These are phyloP conservation scores for Globisporangium sylvaticum DNA, from an alignment of 352 stramenopile species.

Conservation along the genomic window DNA sequence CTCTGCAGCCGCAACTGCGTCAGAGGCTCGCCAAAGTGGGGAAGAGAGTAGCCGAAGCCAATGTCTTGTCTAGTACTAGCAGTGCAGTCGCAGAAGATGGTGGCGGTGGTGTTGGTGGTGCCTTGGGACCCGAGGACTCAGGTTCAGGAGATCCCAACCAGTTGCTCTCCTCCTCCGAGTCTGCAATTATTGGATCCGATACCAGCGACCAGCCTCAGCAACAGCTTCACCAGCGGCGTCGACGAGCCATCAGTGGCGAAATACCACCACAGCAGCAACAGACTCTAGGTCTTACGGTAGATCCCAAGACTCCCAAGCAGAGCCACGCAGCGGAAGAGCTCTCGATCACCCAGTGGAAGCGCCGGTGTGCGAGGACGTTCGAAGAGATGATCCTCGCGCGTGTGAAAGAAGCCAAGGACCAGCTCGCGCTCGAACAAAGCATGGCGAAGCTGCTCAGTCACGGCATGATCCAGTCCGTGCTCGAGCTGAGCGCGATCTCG, in stretches of 20 bases:
- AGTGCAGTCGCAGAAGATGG: neutral
- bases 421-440: constrained; percentile 5
- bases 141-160: neutral
- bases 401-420: constrained; percentile 18
- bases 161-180: neutral
- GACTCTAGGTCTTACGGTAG: neutral
- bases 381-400: constrained; percentile 67
- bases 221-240: neutral
- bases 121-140: neutral
- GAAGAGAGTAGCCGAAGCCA: neutral
- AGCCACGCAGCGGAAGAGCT: constrained; percentile 18
- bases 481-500: constrained; percentile 37
- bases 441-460: constrained; percentile 48
- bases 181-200: neutral
- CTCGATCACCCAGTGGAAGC: constrained; percentile 47
- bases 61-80: neutral
- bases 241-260: neutral
- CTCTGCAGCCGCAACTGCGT: constrained; percentile 9
- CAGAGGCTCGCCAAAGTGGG: constrained; percentile 17
- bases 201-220: neutral
- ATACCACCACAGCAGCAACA: neutral
- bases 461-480: constrained; percentile 62
- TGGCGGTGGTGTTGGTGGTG: too few relatives aligned
- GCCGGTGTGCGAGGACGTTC: constrained; percentile 70
- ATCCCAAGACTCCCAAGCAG: neutral